Base-by-base conservation (phyloP, 495 filamentous ascomycete species). In the Cudoniella acicularis region DNA sequence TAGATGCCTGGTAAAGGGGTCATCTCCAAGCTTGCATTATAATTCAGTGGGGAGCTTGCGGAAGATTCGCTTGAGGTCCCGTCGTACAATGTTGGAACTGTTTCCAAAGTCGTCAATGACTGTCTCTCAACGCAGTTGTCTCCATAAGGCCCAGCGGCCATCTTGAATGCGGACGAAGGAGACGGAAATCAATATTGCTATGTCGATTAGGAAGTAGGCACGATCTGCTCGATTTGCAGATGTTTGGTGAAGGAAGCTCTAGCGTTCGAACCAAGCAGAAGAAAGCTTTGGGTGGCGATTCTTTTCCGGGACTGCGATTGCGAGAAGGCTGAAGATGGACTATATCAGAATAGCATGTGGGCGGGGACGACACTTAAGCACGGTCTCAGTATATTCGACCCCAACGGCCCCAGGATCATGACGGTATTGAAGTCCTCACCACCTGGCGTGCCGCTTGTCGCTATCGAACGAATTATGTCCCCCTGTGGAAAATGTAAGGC, bases 1-100 rank as follows among this genome's bases (percentile, higher is more conserved):
- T 11, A 45, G 27, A 8, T 20, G 18, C n/a, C 11, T 17, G 50
- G 50, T n/a, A 17, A 16, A 41, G 13, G 9, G n/a, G 21, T 10
- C 18, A 45, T 48, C 13, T 27, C n/a, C 17, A 20, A 22, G 21
- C 62, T 60, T 54, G 64, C 61, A 60, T 62, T 64, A 21, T 43
- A 62, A 25, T 66, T 66, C 26, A 63, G 10, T 23, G 65, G 62
- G 6, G 65, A 64, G 52, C 61, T 64, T 10, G 64, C 64, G 10
- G 65, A 67, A n/a, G 62, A 64, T 23, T 67, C 62, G 36, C 62
- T 63, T 13, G 65, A 67, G 16, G 61, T 67, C 1, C 65, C 62
- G 41, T 67, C 65, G 48, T 64, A 64, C 40, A 67, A 47, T 24
- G n/a, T 23, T 10, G 53, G 53, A 6, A 22, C 10, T 18, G 27